Evolutionary conservation across 2,329 filamentous ascomycete genomes (phyloP), one percentile per base, ranked within the genome.

Genomic region (Arthrobotrys megalospora): DNA sequence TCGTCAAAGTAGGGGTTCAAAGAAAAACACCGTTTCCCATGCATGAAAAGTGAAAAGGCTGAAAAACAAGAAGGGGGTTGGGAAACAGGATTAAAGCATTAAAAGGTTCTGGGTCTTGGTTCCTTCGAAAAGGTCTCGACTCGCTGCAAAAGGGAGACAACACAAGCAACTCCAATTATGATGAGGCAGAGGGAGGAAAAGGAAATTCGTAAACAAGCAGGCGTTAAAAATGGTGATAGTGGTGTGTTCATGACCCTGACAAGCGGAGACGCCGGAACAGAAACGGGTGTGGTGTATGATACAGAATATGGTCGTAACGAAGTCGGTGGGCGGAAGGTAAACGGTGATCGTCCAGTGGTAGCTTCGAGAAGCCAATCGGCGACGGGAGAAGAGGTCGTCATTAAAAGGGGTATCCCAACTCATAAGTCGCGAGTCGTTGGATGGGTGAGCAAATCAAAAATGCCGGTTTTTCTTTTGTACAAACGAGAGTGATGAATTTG

Each of bases 21-120:
- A 65, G 55, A 50, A 63, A 80, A 76, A 69, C 77, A 77, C 69
- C 64, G 66, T 65, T 73, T 71, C 79, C 81, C 81, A 58, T 76
- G 80, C 64, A 80, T 81, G 38, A 80, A 81, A 60, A 77, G 67
- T 36, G 63, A 80, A 47, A 81, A 41, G 28, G 79, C 80, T 62
- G 80, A 79, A 73, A 80, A 63, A 79, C 78, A 66, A 55, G 76
- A 34, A 67, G 48, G 48, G 55, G 16, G 10, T n/a, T 73, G 67
- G 69, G 69, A 72, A 72, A 72, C 67, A 73, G 69, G 67, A 78
- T 78, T 78, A 78, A 64, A 32, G 75, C 69, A 78, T 76, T 76
- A 76, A 67, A 75, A 76, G 45, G 53, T 24, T 55, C 50, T 48
- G 50, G 45, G 43, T 48, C 47, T 64, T 76, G 64, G 65, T 76